Conservation (phyloP, 148 eudicot genomes). For the Rhododendron molle region DNA sequence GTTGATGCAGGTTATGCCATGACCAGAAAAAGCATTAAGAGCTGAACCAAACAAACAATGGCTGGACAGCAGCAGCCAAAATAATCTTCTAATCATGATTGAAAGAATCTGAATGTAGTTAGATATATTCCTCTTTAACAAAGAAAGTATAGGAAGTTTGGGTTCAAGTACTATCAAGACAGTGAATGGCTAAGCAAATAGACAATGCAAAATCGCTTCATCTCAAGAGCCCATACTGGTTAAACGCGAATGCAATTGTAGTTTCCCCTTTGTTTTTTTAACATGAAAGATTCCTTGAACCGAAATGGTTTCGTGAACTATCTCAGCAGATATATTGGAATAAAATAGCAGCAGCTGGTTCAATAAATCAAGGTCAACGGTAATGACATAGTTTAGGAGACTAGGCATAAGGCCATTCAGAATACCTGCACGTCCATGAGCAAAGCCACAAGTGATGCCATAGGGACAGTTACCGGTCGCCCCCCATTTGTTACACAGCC, state of each 20-base stretch:
- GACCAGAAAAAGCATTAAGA: not conserved
- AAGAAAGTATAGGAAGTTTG: not conserved
- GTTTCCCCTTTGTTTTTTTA: not conserved
- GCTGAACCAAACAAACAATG: not conserved
- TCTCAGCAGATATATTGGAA: not conserved
- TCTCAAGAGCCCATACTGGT: not conserved
- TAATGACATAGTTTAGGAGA: not conserved
- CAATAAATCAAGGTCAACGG: not conserved
- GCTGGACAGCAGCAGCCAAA: not conserved
- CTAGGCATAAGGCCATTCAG: not conserved
- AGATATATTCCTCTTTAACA: not conserved
- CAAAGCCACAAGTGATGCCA: conserved; percentile 33
- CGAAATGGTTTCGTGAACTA: not conserved
- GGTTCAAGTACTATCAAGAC: not conserved
- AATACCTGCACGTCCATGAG: conserved; percentile 58
- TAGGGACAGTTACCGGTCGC: conserved; percentile 20
- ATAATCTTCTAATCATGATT: not conserved
- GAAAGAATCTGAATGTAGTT: not conserved
- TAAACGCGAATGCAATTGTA: not conserved
- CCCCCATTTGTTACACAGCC: conserved; percentile 29
- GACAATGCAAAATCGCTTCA: not conserved
- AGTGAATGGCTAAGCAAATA: not conserved
- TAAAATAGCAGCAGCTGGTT: not conserved
- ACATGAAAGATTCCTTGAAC: not conserved
- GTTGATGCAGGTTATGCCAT: not conserved